Evolutionary conservation across 768 basidiomycete species (phyloP).

Genomic region (Lentinula raphanica): DNA sequence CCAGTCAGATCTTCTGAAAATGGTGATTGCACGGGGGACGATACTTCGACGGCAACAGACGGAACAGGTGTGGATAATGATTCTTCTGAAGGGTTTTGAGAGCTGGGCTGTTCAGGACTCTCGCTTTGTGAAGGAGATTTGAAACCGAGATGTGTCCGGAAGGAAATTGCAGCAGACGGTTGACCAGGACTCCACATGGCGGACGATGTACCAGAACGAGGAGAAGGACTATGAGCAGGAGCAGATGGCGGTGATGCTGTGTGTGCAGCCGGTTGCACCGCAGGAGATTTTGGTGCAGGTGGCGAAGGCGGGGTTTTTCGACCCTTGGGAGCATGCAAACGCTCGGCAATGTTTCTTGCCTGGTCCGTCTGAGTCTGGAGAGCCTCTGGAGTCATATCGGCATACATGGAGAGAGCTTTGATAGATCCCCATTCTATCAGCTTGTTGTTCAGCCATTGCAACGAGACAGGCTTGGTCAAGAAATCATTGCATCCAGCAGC

Average conservation of each 20-base stretch:
- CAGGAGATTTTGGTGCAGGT: constrained; percentile 2
- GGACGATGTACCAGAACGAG: constrained; percentile 1
- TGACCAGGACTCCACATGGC: constrained; percentile 8
- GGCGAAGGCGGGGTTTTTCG: constrained; percentile 26
- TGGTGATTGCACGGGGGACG: not conserved
- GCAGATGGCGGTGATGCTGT: not conserved
- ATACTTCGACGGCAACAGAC: not conserved
- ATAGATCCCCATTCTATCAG: constrained; percentile 99
- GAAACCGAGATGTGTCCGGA: constrained; percentile 3
- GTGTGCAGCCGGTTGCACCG: not conserved
- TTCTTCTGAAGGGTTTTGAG: not conserved
- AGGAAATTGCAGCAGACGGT: not conserved
- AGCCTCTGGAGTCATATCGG: constrained; percentile 64
- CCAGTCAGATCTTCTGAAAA: not conserved
- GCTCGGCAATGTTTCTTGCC: constrained; percentile 40
- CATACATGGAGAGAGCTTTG: constrained; percentile 91
- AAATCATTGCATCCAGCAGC: constrained; percentile 99
- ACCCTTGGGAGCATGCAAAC: constrained; percentile 37
- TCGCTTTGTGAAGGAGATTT: not conserved
- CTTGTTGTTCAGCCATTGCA: constrained; percentile 95
- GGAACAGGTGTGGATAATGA: not conserved
- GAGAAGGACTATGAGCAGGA: not conserved
- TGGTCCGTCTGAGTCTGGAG: constrained; percentile 34
- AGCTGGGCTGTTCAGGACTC: not conserved
- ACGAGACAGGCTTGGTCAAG: constrained; percentile 92